Evolutionary conservation across 106 monocot genomes (phyloP), one percentile per base, ranked within the genome.

Genomic region (Gastrodia elata): DNA sequence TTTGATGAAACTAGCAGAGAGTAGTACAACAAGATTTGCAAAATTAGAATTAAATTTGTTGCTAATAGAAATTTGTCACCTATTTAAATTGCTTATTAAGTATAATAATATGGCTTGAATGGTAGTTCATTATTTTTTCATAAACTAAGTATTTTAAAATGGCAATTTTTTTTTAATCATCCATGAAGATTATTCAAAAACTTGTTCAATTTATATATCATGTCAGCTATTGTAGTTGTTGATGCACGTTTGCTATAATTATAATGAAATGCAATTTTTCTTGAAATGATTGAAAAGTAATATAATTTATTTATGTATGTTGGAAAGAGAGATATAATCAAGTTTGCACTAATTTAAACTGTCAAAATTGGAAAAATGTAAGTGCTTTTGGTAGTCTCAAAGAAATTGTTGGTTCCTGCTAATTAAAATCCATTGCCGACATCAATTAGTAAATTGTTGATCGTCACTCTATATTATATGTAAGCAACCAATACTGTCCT

Each of bases 391-490:
- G 10, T 30, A 3, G n/a, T 52, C 52, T 18, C 15, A 46, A 46
- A 46, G 46, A 46, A 44, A 46, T 46, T 46, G 13, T n/a, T 46
- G 46, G 7, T 46, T 46, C 7, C 46, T 8, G 57, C 24, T 58
- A 6, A 26, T 58, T 58, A 18, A 46, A 58, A 27, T 58, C 57
- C 32, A 24, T 15, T 32, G 57, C 27, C 26, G 27, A 58, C 24
- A 58, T 58, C 57, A 58, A 26, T 61, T 61, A 28, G 61, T 32
- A 61, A 61, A 13, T 32, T 61, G n/a, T 52, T 61, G 30, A 61
- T 61, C 14, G 32, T 61, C 13, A 61, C 32, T 32, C 8, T 16
- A n/a, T 52, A 52, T 52, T 52, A n/a, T 52, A n/a, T 52, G 52
- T 4, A 52, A 52, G 22, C 32, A 28, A 13, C 61, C 27, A 11